Conservation (phyloP, 495 filamentous ascomycete genomes). For the Podospora sp. region DNA sequence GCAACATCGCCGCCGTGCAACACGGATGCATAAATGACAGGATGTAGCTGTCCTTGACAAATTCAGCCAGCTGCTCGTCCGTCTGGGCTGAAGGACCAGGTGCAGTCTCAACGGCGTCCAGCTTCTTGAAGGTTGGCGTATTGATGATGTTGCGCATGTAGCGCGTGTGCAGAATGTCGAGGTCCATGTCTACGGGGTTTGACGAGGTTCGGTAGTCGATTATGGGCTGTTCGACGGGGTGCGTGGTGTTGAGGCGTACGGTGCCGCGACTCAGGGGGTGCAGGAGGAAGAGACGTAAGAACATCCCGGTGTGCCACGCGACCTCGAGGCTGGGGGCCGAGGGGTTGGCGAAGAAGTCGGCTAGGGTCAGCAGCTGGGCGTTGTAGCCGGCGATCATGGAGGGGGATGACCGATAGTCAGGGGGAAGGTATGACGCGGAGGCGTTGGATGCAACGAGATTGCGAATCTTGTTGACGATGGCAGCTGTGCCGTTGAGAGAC, state of each 20-base stretch:
- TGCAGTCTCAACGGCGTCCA: constrained; percentile 7
- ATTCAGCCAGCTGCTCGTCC: constrained; percentile 6
- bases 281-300: constrained; percentile 18
- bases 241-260: constrained; percentile 38
- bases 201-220: constrained; percentile 42
- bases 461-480: constrained; percentile 20
- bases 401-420: constrained; percentile 10
- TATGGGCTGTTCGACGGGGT: constrained; percentile 37
- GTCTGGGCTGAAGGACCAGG: background rate
- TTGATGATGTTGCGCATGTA: constrained; percentile 15
- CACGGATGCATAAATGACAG: constrained; percentile 27
- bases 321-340: constrained; percentile 22
- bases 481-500: background rate
- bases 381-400: constrained; percentile 23
- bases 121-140: background rate
- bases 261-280: constrained; percentile 30
- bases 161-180: constrained; percentile 28
- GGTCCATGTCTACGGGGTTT: constrained; percentile 43
- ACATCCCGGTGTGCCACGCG: constrained; percentile 25
- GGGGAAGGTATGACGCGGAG: constrained; percentile 16
- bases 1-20: constrained; percentile 53
- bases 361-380: constrained; percentile 18
- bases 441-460: constrained; percentile 5
- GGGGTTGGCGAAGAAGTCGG: constrained; percentile 21
- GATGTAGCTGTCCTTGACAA: constrained; percentile 1